Base-by-base conservation (phyloP, 2,329 filamentous ascomycete species). In the Aschersonia sp. region DNA sequence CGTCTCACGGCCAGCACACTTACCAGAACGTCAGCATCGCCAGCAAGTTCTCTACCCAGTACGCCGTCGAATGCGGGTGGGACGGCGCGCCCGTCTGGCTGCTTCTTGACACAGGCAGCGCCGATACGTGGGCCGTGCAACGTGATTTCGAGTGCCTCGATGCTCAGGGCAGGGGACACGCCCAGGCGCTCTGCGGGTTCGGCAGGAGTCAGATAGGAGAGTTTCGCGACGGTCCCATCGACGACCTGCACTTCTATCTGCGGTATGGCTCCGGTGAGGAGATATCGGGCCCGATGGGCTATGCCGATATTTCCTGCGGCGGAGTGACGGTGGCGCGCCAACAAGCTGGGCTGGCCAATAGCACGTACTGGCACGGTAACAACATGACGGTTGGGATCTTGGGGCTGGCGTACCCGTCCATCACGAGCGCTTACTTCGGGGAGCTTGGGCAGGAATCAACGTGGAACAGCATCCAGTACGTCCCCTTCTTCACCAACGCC, bases 311-410 rank as follows among this genome's bases (percentile, higher is more conserved):
- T 41, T 60, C 64, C 0, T 63, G 74, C 12, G 72, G 66, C 3
- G 70, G 69, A 6, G 54, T 75, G 31, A 60, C 57, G 0, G 71
- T 74, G 38, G 55, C 57, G 20, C 59, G 61, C 32, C 72, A 75
- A 56, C 66, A 72, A 54, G 64, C 74, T 43, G 71, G 66, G 9
- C 61, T 77, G 28, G 73, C 70, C 43, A 73, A 68, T 54, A 61
- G 59, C 49, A 73, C 72, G 2, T 67, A 66, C 55, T 76, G 73
- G 73, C 63, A 62, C 48, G 73, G 73, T 44, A 68, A 75, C 58
- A 75, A 75, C 56, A 54, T 68, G 43, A 75, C 73, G 30, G 70
- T 69, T 48, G 73, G 73, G 5, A 61, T 76, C 43, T 58, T 76
- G 28, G 73, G 73, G 0, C 63, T 77, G 49, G 72, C 70, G 0